A percentile compares a stretch with the other conserved stretches of the same genome.
phyloP scores from a whole-genome alignment of 495 filamentous ascomycete species.

The Hyaloscypha variabilis region DNA sequence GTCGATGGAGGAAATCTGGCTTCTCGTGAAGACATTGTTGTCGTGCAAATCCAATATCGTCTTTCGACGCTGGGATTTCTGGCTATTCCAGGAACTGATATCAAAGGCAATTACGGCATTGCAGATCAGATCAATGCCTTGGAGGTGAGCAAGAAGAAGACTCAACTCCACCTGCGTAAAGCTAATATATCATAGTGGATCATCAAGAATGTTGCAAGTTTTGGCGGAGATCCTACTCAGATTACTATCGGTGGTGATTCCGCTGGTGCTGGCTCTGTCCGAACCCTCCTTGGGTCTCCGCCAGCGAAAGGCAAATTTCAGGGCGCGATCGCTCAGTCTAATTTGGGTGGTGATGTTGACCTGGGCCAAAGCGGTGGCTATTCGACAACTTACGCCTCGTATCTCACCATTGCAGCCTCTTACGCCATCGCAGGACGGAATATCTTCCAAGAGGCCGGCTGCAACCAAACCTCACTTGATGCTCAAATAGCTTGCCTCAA shows the following conservation, averaged over 20 bases:
- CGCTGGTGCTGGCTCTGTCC: constrained; percentile 65
- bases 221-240: constrained; percentile 67
- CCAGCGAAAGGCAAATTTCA: constrained; percentile 43
- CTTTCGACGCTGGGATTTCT: constrained; percentile 29
- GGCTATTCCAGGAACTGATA: constrained; percentile 16
- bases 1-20: constrained; percentile 49
- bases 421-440: constrained; percentile 38
- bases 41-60: constrained; percentile 43
- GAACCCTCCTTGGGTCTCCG: constrained; percentile 27
- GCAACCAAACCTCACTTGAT: constrained; percentile 35
- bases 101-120: constrained; percentile 42
- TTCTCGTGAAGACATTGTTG: constrained; percentile 47
- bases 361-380: constrained; percentile 42
- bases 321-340: constrained; percentile 45
- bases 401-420: constrained; percentile 46
- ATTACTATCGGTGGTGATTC: constrained; percentile 76
- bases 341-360: constrained; percentile 46
- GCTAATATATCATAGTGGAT: constrained; percentile 70
- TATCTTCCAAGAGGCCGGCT: constrained; percentile 41
- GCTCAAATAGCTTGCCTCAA: constrained; percentile 42
- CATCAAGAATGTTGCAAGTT: constrained; percentile 64
- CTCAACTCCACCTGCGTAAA: constrained; percentile 30
- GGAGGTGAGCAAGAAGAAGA: constrained; percentile 12
- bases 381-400: constrained; percentile 52
- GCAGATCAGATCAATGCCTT: constrained; percentile 45